These are phyloP conservation scores for Groenewaldozyma tartarivorans DNA, from an alignment of 805 yeast species.

Conservation along the genomic window DNA sequence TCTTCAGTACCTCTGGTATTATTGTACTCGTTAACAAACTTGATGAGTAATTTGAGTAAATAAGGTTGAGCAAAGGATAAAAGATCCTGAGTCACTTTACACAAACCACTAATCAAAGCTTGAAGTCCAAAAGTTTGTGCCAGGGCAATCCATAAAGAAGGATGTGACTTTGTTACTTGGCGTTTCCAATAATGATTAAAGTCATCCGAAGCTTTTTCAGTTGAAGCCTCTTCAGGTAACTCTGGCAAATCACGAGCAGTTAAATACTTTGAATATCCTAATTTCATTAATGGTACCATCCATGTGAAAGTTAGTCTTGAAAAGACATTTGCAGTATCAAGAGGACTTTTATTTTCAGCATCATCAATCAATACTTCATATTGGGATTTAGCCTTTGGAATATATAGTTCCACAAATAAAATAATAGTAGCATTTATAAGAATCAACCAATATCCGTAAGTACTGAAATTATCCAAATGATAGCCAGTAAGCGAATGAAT, in stretches of 20 bases:
- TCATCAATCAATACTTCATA: conserved; percentile 28
- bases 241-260: conserved; percentile 60
- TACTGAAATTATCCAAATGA: conserved; percentile 18
- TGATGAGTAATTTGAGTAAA: conserved; percentile 55
- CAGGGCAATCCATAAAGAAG: conserved; percentile 52
- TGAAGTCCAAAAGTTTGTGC: conserved; percentile 63
- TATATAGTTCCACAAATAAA: conserved; percentile 35
- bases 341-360: conserved; percentile 30
- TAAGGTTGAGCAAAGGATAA: conserved; percentile 86
- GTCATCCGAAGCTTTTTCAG: conserved; percentile 41
- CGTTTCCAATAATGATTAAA: conserved; percentile 54
- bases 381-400: conserved; percentile 29
- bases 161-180: conserved; percentile 34
- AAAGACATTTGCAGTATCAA: conserved; percentile 57
- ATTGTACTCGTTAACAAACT: conserved; percentile 43
- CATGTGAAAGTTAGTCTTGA: conserved; percentile 75
- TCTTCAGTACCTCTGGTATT: conserved; percentile 14
- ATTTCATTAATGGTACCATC: conserved; percentile 80
- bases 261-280: conserved; percentile 55
- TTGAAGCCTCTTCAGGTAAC: conserved; percentile 57
- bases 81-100: conserved; percentile 66
- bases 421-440: conserved; percentile 33
- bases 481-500: conserved; percentile 3
- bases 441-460: conserved; percentile 26
- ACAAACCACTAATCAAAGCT: conserved; percentile 61